phyloP scores from a whole-genome alignment of 495 filamentous ascomycete genomes.

The Talaromyces nanjingensis region DNA sequence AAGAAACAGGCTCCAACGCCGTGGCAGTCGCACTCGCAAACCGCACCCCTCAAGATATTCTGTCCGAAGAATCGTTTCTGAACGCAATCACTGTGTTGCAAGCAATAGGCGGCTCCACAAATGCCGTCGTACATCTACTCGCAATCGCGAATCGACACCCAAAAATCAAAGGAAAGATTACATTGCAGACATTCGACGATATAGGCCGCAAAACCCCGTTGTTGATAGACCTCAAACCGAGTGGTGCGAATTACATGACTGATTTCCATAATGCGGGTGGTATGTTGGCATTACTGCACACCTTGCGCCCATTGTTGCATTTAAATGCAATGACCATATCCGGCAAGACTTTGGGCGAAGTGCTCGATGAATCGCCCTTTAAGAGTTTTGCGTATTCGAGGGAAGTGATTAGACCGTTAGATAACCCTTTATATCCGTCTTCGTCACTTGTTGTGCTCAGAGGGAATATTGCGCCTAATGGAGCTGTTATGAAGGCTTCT shows the following conservation, averaged over 20 bases:
- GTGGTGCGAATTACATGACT: constrained; percentile 63
- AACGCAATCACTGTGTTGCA: constrained; percentile 65
- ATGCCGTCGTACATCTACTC: constrained; percentile 60
- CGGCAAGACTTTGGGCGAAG: constrained; percentile 50
- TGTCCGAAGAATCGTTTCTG: constrained; percentile 55
- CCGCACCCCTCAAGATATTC: constrained; percentile 45
- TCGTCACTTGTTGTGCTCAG: constrained; percentile 47
- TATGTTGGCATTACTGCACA: constrained; percentile 51
- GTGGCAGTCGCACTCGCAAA: constrained; percentile 35
- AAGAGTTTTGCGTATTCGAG: constrained; percentile 31
- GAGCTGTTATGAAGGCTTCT: constrained; percentile 57
- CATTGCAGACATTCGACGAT: constrained; percentile 49
- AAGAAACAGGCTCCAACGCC: constrained; percentile 53
- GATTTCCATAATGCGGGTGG: constrained; percentile 65
- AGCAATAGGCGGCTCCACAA: constrained; percentile 63
- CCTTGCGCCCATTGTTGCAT: constrained; percentile 49
- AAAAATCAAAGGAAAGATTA: constrained; percentile 44
- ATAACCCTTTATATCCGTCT: constrained; percentile 44
- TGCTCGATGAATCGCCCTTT: constrained; percentile 41
- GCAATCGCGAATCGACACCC: constrained; percentile 59
- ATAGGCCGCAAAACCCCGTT: constrained; percentile 54
- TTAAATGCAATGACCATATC: constrained; percentile 51
- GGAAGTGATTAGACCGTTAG: constrained; percentile 45
- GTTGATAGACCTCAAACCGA: constrained; percentile 61
- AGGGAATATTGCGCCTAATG: constrained; percentile 51